phyloP scores from a whole-genome alignment of 805 yeast genomes.

The Pichia thaimueangensis region DNA sequence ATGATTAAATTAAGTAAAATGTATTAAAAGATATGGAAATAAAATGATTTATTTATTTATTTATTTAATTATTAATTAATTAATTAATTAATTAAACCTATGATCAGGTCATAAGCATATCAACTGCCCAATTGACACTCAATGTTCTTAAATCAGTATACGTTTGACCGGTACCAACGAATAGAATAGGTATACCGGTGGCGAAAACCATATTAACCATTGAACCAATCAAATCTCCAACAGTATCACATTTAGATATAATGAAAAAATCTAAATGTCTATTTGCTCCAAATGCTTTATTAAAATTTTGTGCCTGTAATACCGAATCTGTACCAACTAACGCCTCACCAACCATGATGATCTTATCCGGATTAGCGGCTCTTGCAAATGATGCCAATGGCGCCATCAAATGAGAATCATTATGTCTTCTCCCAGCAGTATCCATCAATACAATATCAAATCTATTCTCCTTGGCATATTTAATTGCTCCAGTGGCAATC shows the following conservation, averaged over 20 bases:
- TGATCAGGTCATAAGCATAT: constrained; percentile 71
- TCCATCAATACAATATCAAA: constrained; percentile 89
- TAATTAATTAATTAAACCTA: no score
- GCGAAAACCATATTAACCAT: constrained; percentile 97
- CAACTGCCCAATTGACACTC: constrained; percentile 89
- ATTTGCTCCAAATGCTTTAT: constrained; percentile 82
- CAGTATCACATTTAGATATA: constrained; percentile 93
- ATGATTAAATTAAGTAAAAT: no score
- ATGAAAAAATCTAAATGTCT: constrained; percentile 84
- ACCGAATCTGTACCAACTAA: constrained; percentile 96
- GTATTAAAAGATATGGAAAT: no score
- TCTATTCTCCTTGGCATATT: constrained; percentile 58
- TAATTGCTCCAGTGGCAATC: constrained; percentile 86
- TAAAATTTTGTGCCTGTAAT: constrained; percentile 88
- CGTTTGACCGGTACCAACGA: constrained; percentile 96
- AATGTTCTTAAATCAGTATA: constrained; percentile 88
- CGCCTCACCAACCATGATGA: constrained; percentile 98
- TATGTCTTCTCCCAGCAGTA: constrained; percentile 96
- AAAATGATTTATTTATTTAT: no score
- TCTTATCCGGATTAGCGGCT: constrained; percentile 92
- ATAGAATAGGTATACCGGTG: constrained; percentile 89
- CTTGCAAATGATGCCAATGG: constrained; percentile 92
- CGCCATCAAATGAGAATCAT: constrained; percentile 91
- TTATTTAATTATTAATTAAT: no score
- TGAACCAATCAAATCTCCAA: constrained; percentile 92